Evolutionary conservation across 768 basidiomycete genomes (phyloP).

Genomic region (Russula foetens): DNA sequence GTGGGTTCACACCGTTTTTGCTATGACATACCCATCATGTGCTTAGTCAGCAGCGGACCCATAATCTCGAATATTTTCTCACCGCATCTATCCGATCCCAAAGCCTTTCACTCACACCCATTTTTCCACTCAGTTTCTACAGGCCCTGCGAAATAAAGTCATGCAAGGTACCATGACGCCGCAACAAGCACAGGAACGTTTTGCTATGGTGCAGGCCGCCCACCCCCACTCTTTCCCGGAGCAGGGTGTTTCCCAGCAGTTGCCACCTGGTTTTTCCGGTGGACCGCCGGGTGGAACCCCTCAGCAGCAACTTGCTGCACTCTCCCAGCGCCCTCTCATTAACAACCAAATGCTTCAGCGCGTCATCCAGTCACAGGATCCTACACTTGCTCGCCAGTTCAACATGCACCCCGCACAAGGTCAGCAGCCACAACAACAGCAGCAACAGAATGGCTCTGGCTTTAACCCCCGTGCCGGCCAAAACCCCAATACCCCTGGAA

Average conservation of each 20-base stretch:
- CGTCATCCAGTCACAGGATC: slow-evolving; percentile 3
- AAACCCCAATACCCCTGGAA: slow-evolving; percentile 6
- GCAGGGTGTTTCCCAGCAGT: slow-evolving; percentile 1
- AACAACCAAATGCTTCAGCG: slow-evolving; percentile 9
- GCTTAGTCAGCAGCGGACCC: slow-evolving; percentile 13
- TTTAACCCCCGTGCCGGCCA: slow-evolving; percentile 6
- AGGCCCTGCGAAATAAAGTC: neutral
- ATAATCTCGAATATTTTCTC: neutral
- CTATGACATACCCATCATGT: slow-evolving; percentile 13
- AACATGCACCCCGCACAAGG: neutral
- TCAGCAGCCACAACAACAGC: slow-evolving; percentile 1
- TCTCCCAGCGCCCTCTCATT: neutral
- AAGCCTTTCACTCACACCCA: neutral
- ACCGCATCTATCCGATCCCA: neutral
- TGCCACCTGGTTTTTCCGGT: neutral
- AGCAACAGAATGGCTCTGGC: slow-evolving; percentile 2
- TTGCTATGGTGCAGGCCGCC: neutral
- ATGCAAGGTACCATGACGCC: neutral
- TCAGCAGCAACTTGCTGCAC: slow-evolving; percentile 6
- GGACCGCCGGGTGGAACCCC: neutral
- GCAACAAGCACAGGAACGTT: slow-evolving; percentile 6
- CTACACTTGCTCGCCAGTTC: neutral
- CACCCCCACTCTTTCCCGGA: neutral
- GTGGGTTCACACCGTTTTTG: slow-evolving; percentile 11
- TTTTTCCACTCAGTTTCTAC: neutral